phyloP scores from a whole-genome alignment of 331 rosid genomes.

The Quercus phellos region DNA sequence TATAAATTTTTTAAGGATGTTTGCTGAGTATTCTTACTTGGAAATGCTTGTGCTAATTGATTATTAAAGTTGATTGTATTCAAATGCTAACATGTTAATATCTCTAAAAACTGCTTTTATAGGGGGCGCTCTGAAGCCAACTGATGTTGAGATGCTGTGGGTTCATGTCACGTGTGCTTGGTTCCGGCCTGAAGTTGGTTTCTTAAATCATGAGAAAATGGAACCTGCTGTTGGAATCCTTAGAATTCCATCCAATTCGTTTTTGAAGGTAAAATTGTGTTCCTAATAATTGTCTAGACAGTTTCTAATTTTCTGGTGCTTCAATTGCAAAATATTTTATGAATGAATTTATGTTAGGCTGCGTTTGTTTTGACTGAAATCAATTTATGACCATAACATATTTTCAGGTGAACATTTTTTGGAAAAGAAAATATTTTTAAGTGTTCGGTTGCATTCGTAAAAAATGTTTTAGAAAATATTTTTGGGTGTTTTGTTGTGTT shows the following conservation, averaged over 20 bases:
- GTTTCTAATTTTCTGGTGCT: constrained; percentile 7
- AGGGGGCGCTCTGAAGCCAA: constrained; percentile 99
- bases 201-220: constrained; percentile 75
- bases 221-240: constrained; percentile 96
- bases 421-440: too few species aligned
- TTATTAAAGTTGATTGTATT: background rate
- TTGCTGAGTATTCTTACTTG: background rate
- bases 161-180: constrained; percentile 96
- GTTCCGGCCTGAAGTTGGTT: constrained; percentile 84
- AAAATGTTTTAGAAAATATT: too few species aligned
- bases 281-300: constrained; percentile 9
- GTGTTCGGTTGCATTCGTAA: too few species aligned
- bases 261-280: constrained; percentile 57
- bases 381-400: too few species aligned
- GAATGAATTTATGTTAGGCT: background rate
- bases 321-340: background rate
- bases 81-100: constrained; percentile 19
- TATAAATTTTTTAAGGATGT: background rate
- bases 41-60: background rate
- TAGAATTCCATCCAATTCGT: constrained; percentile 63
- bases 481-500: too few species aligned
- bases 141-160: constrained; percentile 86
- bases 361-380: too few species aligned
- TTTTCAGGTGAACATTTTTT: too few species aligned
- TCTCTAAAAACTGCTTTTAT: constrained; percentile 22